Percentiles rank a stretch among this genome's conserved stretches.
Conservation (phyloP, 1,284 basidiomycete genomes). For the Tylopilus orsonianus region DNA sequence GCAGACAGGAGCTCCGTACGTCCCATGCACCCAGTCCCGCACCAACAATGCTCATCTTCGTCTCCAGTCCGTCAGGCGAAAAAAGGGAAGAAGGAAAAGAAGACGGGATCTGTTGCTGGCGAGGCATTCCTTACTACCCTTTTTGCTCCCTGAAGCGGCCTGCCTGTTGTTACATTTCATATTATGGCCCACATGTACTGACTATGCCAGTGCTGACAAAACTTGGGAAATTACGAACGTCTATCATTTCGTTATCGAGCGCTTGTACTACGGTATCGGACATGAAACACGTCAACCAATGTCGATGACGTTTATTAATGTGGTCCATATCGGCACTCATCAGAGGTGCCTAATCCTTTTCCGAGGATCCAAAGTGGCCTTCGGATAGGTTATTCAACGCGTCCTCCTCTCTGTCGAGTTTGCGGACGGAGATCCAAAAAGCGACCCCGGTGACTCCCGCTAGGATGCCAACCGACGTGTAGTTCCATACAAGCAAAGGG, state of each 20-base stretch:
- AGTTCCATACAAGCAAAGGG: constrained; percentile 57
- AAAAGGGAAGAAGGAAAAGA: constrained; percentile 67
- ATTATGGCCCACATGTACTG: constrained; percentile 15
- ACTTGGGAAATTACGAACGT: too few relatives aligned
- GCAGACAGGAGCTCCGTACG: constrained; percentile 84
- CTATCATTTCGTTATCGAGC: too few relatives aligned
- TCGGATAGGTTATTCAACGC: constrained; percentile 49
- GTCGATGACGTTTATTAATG: too few relatives aligned
- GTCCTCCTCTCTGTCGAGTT: constrained; percentile 66
- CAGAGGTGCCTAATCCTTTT: too few relatives aligned
- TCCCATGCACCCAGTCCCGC: constrained; percentile 26
- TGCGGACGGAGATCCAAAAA: constrained; percentile 65
- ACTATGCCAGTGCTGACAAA: too few relatives aligned
- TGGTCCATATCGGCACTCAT: too few relatives aligned
- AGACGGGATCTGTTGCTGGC: constrained; percentile 68
- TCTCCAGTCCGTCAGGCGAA: constrained; percentile 68
- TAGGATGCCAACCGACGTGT: constrained; percentile 45
- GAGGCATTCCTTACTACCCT: constrained; percentile 87
- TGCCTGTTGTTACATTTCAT: neutral
- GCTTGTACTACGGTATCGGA: too few relatives aligned
- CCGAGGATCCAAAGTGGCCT: constrained; percentile 36
- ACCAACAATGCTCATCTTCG: constrained; percentile 5
- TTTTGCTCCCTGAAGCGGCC: constrained; percentile 69
- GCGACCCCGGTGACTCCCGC: constrained; percentile 39
- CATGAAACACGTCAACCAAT: too few relatives aligned